Evolutionary conservation across 805 yeast genomes (phyloP).

Genomic region (Clavispora fructus): DNA sequence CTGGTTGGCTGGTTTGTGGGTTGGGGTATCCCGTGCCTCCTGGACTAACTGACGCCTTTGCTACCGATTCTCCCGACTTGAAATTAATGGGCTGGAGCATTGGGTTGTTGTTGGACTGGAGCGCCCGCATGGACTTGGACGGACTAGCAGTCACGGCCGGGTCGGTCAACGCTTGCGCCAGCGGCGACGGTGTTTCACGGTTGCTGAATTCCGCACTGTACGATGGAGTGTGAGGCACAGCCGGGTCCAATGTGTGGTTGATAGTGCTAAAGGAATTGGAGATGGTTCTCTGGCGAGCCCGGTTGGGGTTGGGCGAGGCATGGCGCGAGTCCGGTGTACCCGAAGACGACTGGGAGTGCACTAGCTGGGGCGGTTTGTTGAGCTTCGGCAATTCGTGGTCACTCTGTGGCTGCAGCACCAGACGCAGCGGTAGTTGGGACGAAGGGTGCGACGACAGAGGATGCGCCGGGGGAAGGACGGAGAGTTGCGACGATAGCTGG

Average conservation of each 20-base stretch:
- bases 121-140: slow-evolving; percentile 45
- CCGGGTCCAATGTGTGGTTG: neutral
- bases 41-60: neutral
- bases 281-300: slow-evolving; percentile 36
- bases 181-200: slow-evolving; percentile 32
- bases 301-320: slow-evolving; percentile 15
- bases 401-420: neutral
- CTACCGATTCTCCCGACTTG: slow-evolving; percentile 17
- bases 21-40: no score
- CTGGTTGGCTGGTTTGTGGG: no score
- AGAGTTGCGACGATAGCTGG: neutral
- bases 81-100: slow-evolving; percentile 53
- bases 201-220: slow-evolving; percentile 3
- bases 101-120: slow-evolving; percentile 41
- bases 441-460: neutral
- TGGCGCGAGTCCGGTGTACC: slow-evolving; percentile 31
- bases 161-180: slow-evolving; percentile 19
- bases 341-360: slow-evolving; percentile 38
- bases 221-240: slow-evolving; percentile 10
- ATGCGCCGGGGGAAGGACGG: neutral
- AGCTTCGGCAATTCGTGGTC: slow-evolving; percentile 11
- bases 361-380: slow-evolving; percentile 38
- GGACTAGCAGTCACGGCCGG: slow-evolving; percentile 28
- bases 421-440: slow-evolving; percentile 4
- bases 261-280: slow-evolving; percentile 25